These are phyloP conservation scores for Porcisia hertigi DNA, from an alignment of 208 protist genomes.

Conservation along the genomic window DNA sequence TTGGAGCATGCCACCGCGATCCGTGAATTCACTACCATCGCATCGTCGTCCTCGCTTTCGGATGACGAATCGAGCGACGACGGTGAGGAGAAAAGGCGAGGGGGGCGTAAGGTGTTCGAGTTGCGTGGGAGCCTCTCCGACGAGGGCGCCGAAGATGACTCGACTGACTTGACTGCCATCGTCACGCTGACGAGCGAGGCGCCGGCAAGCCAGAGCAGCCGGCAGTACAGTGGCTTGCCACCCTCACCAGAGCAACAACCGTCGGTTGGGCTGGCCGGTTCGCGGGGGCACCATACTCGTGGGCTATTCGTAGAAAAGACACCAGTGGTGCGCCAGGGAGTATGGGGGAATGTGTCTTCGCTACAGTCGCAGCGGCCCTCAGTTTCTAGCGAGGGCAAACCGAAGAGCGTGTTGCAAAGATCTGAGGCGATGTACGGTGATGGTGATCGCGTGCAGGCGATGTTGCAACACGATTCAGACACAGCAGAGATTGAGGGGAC, in stretches of 20 bases:
- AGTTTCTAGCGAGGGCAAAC: too few relatives aligned
- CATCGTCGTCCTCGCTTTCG: slow-evolving; percentile 14
- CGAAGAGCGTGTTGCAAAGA: not conserved
- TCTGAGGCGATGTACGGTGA: not conserved
- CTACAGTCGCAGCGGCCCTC: not conserved
- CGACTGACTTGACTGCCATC: slow-evolving; percentile 22
- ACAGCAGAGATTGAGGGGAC: not conserved
- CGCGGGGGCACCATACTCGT: not conserved
- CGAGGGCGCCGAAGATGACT: slow-evolving; percentile 34
- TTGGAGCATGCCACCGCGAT: slow-evolving; percentile 18
- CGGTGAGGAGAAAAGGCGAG: not conserved
- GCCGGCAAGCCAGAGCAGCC: not conserved
- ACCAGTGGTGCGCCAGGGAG: not conserved
- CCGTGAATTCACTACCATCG: slow-evolving; percentile 25
- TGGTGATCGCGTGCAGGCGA: slow-evolving; percentile 4
- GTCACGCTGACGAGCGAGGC: slow-evolving; percentile 22
- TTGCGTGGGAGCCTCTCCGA: slow-evolving; percentile 1
- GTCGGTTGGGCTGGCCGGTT: not conserved
- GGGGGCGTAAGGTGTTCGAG: too few relatives aligned
- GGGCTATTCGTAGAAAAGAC: slow-evolving; percentile 5
- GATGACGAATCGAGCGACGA: slow-evolving; percentile 14
- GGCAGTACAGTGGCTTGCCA: not conserved
- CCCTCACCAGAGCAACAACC: not conserved
- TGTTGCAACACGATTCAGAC: not conserved
- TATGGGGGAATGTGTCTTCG: not conserved